phyloP scores from a whole-genome alignment of 306 rosid genomes.

The Glycine soja region DNA sequence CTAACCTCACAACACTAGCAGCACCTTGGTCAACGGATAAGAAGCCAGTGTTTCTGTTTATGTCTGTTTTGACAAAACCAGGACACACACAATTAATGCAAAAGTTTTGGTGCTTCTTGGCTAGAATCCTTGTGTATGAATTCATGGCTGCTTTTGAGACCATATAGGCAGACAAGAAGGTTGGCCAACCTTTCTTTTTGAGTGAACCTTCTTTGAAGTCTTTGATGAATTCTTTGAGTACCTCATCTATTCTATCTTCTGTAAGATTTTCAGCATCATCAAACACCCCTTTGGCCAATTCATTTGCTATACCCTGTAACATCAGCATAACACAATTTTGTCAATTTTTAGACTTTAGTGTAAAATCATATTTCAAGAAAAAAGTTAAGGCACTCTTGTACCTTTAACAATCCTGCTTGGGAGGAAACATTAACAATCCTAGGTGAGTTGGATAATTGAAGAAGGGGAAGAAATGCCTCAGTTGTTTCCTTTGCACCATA shows the following conservation, averaged over 20 bases:
- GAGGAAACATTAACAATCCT: slow-evolving; percentile 55
- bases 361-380: not conserved
- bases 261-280: slow-evolving; percentile 46
- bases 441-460: slow-evolving; percentile 45
- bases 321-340: slow-evolving; percentile 3
- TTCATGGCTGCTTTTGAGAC: slow-evolving; percentile 54
- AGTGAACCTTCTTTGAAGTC: slow-evolving; percentile 45
- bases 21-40: slow-evolving; percentile 50
- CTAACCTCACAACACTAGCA: slow-evolving; percentile 45
- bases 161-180: slow-evolving; percentile 2
- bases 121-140: slow-evolving; percentile 53
- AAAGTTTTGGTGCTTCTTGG: slow-evolving; percentile 37
- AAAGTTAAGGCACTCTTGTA: not conserved
- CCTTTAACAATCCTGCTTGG: slow-evolving; percentile 40
- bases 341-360: not conserved
- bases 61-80: slow-evolving; percentile 55
- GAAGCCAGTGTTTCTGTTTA: slow-evolving; percentile 37
- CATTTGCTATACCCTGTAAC: slow-evolving; percentile 31
- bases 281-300: slow-evolving; percentile 51
- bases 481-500: slow-evolving; percentile 44
- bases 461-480: slow-evolving; percentile 50
- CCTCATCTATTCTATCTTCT: slow-evolving; percentile 48
- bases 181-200: slow-evolving; percentile 52
- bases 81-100: slow-evolving; percentile 52
- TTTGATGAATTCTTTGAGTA: slow-evolving; percentile 44